Evolutionary conservation across 2,329 filamentous ascomycete species (phyloP).

Genomic region (Westerdykella aurantiaca): DNA sequence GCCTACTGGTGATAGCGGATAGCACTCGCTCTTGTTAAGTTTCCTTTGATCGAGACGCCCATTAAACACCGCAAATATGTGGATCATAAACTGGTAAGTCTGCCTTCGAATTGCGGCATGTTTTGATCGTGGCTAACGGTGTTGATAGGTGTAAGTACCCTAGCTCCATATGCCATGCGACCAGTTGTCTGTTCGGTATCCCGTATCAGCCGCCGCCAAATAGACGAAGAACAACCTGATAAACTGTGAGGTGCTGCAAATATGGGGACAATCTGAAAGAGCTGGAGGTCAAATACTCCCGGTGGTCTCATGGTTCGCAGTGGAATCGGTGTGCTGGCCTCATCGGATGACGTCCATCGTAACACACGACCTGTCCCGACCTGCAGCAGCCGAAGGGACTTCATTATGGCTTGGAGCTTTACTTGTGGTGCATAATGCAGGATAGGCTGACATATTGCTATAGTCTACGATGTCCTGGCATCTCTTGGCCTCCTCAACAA

Average conservation of each 20-base stretch:
- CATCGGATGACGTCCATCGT: not conserved
- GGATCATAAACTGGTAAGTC: conserved; percentile 79
- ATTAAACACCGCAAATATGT: conserved; percentile 52
- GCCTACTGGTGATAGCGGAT: too few species aligned
- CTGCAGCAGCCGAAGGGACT: not conserved
- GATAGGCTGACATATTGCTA: conserved; percentile 3
- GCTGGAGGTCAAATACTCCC: not conserved
- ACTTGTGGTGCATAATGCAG: not conserved
- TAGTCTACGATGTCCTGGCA: conserved; percentile 82
- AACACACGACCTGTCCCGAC: not conserved
- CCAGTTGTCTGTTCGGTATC: not conserved
- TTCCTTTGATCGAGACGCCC: not conserved
- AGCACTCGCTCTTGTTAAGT: too few species aligned
- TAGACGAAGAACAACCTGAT: not conserved
- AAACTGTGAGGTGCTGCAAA: not conserved
- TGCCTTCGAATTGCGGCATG: not conserved
- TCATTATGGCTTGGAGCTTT: too few species aligned
- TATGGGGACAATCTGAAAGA: not conserved
- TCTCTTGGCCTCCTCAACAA: conserved; percentile 83
- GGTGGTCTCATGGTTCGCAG: not conserved
- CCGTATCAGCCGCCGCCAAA: conserved; percentile 2
- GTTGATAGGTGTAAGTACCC: conserved; percentile 26
- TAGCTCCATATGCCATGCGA: too few species aligned
- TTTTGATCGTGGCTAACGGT: conserved; percentile 8
- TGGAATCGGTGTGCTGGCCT: not conserved